Evolutionary conservation across 306 rosid species (phyloP).

Genomic region (Dryas drummondii): DNA sequence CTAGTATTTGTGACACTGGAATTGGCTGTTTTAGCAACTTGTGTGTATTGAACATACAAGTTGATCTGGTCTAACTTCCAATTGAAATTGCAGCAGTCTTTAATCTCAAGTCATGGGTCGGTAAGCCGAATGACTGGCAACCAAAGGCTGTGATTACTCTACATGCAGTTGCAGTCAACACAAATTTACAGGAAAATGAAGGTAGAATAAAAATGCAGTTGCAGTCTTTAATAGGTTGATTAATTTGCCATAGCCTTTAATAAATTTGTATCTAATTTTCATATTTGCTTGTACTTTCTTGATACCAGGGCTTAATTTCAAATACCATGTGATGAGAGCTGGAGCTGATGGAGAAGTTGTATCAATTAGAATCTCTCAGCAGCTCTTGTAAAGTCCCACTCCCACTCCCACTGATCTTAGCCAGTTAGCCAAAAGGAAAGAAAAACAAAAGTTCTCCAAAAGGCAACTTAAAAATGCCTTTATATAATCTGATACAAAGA

Average conservation of each 20-base stretch:
- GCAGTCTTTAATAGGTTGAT: too few relatives aligned
- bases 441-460: background rate
- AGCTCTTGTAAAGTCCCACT: slow-evolving; percentile 64
- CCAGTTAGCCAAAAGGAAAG: background rate
- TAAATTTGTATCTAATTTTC: background rate
- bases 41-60: background rate
- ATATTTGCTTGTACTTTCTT: background rate
- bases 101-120: slow-evolving; percentile 75
- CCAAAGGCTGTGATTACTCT: slow-evolving; percentile 84
- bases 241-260: background rate
- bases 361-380: slow-evolving; percentile 88
- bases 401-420: background rate
- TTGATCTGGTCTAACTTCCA: slow-evolving; percentile 26
- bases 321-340: slow-evolving; percentile 85
- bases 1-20: too few relatives aligned
- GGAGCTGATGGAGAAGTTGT: slow-evolving; percentile 79
- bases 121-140: slow-evolving; percentile 81
- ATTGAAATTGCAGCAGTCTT: slow-evolving; percentile 63
- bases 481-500: background rate
- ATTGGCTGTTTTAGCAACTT: background rate
- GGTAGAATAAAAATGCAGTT: slow-evolving; percentile 35
- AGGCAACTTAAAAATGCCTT: background rate
- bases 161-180: slow-evolving; percentile 91
- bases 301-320: slow-evolving; percentile 77
- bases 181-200: slow-evolving; percentile 90